A percentile compares a stretch with the other conserved stretches of the same genome.
Evolutionary conservation across 805 yeast species (phyloP).

Genomic region (Pichia nanzhaoensis): DNA sequence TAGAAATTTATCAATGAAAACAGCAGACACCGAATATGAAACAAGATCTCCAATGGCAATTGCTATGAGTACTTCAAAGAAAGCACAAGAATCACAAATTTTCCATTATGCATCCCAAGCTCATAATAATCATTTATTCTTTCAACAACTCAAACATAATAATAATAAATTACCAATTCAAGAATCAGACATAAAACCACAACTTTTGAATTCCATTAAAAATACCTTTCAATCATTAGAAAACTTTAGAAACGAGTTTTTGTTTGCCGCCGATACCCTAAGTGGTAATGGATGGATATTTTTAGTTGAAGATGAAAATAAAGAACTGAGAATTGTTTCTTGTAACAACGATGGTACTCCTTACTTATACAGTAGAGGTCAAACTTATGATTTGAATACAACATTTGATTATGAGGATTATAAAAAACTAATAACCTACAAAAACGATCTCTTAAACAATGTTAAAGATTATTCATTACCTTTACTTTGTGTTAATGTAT

Average conservation of each 20-base stretch:
- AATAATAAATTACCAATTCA: constrained; percentile 14
- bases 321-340: constrained; percentile 45
- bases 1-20: constrained; percentile 52
- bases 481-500: constrained; percentile 67
- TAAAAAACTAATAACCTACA: constrained; percentile 36
- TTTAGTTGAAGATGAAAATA: constrained; percentile 58
- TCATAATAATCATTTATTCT: constrained; percentile 86
- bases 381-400: constrained; percentile 68
- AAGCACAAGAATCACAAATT: constrained; percentile 56
- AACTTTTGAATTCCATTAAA: constrained; percentile 29
- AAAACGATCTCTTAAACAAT: constrained; percentile 20
- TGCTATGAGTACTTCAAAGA: constrained; percentile 56
- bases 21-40: constrained; percentile 77
- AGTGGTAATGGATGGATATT: constrained; percentile 74
- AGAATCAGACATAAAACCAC: constrained; percentile 21
- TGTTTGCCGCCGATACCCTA: constrained; percentile 43
- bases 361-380: constrained; percentile 61
- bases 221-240: constrained; percentile 40
- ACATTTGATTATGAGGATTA: constrained; percentile 53
- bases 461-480: constrained; percentile 64
- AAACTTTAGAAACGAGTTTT: constrained; percentile 42
- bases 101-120: constrained; percentile 88
- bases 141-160: constrained; percentile 46
- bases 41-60: constrained; percentile 69
- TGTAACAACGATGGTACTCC: constrained; percentile 77